Evolutionary conservation across 2,329 filamentous ascomycete species (phyloP), one percentile per base, ranked within the genome.

Genomic region (Westerdykella aurantiaca): DNA sequence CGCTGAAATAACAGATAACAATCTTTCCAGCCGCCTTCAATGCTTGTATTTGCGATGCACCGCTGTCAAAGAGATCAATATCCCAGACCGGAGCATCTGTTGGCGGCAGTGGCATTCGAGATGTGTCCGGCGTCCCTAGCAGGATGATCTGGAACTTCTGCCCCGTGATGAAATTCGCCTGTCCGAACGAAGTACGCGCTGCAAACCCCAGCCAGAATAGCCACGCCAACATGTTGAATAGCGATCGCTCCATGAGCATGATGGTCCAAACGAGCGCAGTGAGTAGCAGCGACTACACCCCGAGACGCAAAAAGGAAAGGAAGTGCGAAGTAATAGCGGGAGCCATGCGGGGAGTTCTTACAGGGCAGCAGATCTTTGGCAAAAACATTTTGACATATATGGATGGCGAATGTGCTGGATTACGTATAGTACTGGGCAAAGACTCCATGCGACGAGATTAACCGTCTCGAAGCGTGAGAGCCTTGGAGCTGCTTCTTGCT

Each of bases 1-100:
- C 61, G 44, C 57, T 62, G 45, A 63, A 63, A 31, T 64, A 64
- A 39, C 60, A 62, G 16, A 63, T 58, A 22, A 63, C 57, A 23
- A 46, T 52, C 43, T 61, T 61, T 9, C 60, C 60, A 18, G 51
- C 35, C 5, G 45, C 42, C 31, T 64, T 57, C 22, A 63, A 43
- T 21, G 50, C 29, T 34, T 25, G 34, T 23, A 63, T 53, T 1
- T 49, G 52, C 13, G 57, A 46, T 7, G 44, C 44, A 9, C 56
- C 51, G 34, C 48, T 64, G 42, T 61, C 56, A 38, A 64, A 62
- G 1, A 64, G 46, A 42, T 64, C 60, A 33, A 63, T 49, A 37
- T 63, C 60, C 54, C 58, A 62, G 2, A 63, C 57, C 3, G 48
- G 51, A 16, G 56, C 58, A 41, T 62, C 57, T 1, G 47, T 50